Evolutionary conservation across 371 early-diverging fungal species (phyloP), one percentile per base, ranked within the genome.

Genomic region (Conidiobolus incongruus): DNA sequence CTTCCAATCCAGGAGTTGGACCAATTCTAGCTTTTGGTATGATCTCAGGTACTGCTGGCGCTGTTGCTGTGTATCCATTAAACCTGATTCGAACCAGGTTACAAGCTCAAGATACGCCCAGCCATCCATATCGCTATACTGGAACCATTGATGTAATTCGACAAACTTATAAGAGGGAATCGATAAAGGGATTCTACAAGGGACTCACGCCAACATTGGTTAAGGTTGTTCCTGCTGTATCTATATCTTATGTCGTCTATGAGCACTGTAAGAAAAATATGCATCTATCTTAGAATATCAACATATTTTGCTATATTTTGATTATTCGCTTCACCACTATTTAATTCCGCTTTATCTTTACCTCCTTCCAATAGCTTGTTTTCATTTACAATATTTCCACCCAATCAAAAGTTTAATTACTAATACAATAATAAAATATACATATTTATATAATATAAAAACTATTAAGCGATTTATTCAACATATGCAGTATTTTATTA

Each of bases 61-160:
- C 80, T 3, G 60, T 68, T 0, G 59, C 71, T 44, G 78, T 82
- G n/a, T 82, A 85, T 53, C 86, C 86, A 8, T 58, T 85, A 7
- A 65, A 69, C 29, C 62, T 83, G 50, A 65, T 82, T 24, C 57
- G 86, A 38, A 82, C 86, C 23, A 79, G 84, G 52, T 55, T 84
- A 46, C 82, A 84, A 63, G 81, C 85, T 8, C 85, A 84, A 57
- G 81, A 80, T 4, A 82, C 82, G 6, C 72, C 75, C 4, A 70
- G 68, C 21, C 81, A 81, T 54, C 80, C 82, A 31, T 61, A 70
- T 49, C 55, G 51, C 11, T 84, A 84, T 52, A 63, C 65, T 4
- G 65, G 66, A 17, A 68, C 75, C 8, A 63, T 70, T 52, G 81
- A 84, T 52, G 78, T 70, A 7, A 68, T 75, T 12, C 56, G 61